A percentile compares a stretch with the other conserved stretches of the same genome.
These are phyloP conservation scores for Galeopsis tetrahit DNA, from an alignment of 257 asterid species.

Conservation along the genomic window DNA sequence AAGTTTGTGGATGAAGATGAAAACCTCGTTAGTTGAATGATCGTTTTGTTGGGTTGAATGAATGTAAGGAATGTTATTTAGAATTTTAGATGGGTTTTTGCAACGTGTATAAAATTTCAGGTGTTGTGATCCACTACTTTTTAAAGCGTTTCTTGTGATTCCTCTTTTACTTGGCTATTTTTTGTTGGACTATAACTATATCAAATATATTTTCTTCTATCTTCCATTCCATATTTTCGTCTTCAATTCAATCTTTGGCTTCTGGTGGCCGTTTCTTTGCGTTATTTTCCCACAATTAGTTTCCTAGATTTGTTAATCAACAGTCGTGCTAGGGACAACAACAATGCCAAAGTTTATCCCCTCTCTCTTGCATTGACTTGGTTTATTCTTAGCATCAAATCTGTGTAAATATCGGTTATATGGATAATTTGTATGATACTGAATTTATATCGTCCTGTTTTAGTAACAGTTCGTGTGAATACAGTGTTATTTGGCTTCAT, in stretches of 20 bases:
- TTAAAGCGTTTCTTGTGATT: background rate
- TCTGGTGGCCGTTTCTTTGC: too few relatives aligned
- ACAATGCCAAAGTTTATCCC: background rate
- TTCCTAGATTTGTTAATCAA: too few relatives aligned
- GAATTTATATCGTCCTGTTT: slow-evolving; percentile 10
- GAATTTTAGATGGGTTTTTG: background rate
- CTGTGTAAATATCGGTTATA: slow-evolving; percentile 8
- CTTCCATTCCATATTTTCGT: background rate
- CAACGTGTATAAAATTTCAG: slow-evolving; percentile 29
- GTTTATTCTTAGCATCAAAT: background rate
- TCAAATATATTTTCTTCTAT: background rate
- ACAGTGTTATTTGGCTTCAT: background rate
- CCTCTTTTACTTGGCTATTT: background rate
- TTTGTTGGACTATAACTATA: background rate
- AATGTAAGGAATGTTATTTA: background rate
- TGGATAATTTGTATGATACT: background rate
- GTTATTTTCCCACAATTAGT: too few relatives aligned
- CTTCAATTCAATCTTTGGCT: too few relatives aligned
- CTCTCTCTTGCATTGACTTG: slow-evolving; percentile 3
- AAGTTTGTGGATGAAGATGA: slow-evolving; percentile 50
- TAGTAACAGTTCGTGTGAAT: slow-evolving; percentile 15
- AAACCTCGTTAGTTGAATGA: background rate
- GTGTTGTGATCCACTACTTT: background rate
- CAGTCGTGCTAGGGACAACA: too few relatives aligned
- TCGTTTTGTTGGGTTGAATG: background rate